phyloP scores from a whole-genome alignment of 177 flowering plant genomes.

The Vitis hybrid region DNA sequence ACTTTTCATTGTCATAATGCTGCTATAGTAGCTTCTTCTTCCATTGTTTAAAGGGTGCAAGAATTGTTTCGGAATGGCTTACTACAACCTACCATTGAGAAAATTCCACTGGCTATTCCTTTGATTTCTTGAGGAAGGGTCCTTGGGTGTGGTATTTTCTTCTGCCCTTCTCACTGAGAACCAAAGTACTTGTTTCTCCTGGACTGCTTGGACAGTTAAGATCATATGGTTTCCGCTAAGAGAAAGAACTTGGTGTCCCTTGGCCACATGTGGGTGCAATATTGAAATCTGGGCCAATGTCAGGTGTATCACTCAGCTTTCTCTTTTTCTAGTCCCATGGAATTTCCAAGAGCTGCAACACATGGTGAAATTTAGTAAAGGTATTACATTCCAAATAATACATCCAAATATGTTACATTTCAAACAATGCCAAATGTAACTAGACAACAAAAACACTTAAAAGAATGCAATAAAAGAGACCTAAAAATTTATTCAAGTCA shows the following conservation, averaged over 20 bases:
- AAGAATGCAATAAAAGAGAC: too few species aligned
- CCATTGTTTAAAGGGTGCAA: conserved; percentile 4
- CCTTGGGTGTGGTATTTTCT: neutral
- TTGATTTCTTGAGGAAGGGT: conserved; percentile 13
- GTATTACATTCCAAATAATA: too few species aligned
- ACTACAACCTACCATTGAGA: conserved; percentile 5
- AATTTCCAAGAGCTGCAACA: conserved; percentile 24
- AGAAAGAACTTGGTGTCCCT: too few species aligned
- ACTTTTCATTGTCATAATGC: neutral
- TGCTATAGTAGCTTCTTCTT: neutral
- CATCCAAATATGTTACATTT: too few species aligned
- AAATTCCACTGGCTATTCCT: conserved; percentile 15
- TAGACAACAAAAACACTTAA: too few species aligned
- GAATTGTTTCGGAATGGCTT: neutral
- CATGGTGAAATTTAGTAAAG: neutral
- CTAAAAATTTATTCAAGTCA: too few species aligned
- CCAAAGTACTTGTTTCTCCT: neutral
- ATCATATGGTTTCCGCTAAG: neutral
- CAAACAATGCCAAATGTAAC: too few species aligned
- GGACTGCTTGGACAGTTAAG: neutral
- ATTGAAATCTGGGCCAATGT: neutral
- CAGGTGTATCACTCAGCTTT: conserved; percentile 7
- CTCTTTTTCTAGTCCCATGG: conserved; percentile 14
- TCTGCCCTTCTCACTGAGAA: conserved; percentile 1
- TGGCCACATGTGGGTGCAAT: too few species aligned